phyloP scores from a whole-genome alignment of 2,329 filamentous ascomycete genomes.

The Elsinoe fawcettii region DNA sequence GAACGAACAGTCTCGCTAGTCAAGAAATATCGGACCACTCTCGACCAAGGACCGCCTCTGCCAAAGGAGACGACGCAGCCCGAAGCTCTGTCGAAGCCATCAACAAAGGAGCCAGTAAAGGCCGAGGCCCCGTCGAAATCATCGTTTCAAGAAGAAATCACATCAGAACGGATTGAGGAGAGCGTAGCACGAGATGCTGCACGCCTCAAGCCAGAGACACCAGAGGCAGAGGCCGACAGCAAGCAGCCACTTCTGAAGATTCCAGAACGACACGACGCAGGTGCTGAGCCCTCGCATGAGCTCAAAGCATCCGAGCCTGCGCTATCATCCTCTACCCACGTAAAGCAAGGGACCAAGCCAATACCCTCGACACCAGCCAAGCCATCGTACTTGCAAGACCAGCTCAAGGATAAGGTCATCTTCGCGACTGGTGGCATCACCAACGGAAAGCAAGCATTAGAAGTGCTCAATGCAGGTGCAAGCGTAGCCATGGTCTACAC shows the following conservation, averaged over 20 bases:
- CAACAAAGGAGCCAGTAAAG: neutral
- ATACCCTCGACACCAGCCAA: constrained; percentile 18
- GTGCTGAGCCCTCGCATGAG: constrained; percentile 16
- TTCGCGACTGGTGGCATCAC: constrained; percentile 93
- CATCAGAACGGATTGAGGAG: constrained; percentile 19
- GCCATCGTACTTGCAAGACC: constrained; percentile 16
- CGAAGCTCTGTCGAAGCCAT: neutral
- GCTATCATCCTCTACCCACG: constrained; percentile 15
- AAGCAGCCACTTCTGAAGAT: constrained; percentile 28
- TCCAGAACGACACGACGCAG: constrained; percentile 25
- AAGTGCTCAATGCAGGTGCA: constrained; percentile 79
- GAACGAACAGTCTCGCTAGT: constrained; percentile 71
- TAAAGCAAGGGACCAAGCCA: constrained; percentile 13
- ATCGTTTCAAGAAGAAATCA: neutral
- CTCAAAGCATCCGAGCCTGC: constrained; percentile 14
- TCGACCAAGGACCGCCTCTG: constrained; percentile 38
- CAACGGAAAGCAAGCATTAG: constrained; percentile 72
- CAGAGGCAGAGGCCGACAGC: constrained; percentile 24
- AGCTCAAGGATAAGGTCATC: constrained; percentile 60
- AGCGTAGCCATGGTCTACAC: constrained; percentile 86
- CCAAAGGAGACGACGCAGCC: constrained; percentile 10
- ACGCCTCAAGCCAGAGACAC: constrained; percentile 26
- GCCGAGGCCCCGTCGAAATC: neutral
- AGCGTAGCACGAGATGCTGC: constrained; percentile 26
- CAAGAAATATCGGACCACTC: constrained; percentile 58